Conservation (phyloP, 164 flowering plant species). For the Annona cherimola region DNA sequence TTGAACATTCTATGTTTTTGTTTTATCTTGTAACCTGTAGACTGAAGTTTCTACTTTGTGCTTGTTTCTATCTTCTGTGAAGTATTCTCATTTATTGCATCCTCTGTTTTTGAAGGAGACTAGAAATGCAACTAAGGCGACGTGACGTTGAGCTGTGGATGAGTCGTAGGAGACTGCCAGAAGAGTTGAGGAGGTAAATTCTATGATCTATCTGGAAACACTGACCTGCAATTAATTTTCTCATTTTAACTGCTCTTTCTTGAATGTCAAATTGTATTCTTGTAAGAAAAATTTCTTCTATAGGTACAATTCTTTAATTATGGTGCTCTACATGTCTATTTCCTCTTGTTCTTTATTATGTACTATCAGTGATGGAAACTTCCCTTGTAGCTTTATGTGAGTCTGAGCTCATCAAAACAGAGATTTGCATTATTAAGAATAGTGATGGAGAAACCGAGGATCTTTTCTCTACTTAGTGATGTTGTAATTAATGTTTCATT, state of each 20-base stretch:
- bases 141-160: conserved; percentile 35
- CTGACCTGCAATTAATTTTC: neutral
- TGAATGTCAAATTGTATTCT: neutral
- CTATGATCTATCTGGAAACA: too few relatives aligned
- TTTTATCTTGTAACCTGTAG: neutral
- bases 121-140: conserved; percentile 33
- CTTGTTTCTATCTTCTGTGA: neutral
- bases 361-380: too few relatives aligned
- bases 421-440: too few relatives aligned
- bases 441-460: too few relatives aligned
- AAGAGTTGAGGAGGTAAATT: conserved; percentile 18
- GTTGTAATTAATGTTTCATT: too few relatives aligned
- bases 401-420: too few relatives aligned
- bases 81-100: neutral
- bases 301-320: too few relatives aligned
- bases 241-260: neutral
- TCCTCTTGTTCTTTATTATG: too few relatives aligned
- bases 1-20: neutral
- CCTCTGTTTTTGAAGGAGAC: conserved; percentile 17
- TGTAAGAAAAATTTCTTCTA: too few relatives aligned
- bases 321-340: too few relatives aligned
- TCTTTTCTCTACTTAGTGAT: too few relatives aligned
- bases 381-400: too few relatives aligned
- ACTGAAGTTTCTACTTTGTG: neutral
- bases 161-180: conserved; percentile 29